Conservation (phyloP, 1,284 basidiomycete species). For the Puccinia coronata region DNA sequence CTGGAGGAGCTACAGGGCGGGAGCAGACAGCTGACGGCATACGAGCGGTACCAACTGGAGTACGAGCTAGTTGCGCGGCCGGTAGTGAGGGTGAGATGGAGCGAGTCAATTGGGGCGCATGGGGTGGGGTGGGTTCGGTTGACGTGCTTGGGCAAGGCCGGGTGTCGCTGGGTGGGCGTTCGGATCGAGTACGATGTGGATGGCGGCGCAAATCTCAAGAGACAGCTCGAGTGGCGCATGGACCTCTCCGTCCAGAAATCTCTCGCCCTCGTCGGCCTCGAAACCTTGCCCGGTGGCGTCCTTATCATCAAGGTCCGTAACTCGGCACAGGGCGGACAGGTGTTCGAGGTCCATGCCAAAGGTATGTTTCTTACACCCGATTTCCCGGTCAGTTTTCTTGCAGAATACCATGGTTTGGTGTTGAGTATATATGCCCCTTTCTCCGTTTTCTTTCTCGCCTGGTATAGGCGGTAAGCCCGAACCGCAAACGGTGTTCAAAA, state of each 20-base stretch:
- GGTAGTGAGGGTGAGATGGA: slow-evolving; percentile 1
- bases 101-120: background rate
- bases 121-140: slow-evolving; percentile 12
- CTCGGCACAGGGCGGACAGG: background rate
- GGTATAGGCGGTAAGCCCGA: slow-evolving; percentile 6
- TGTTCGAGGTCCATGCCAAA: slow-evolving; percentile 30
- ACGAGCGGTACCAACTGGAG: slow-evolving; percentile 30
- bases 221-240: slow-evolving; percentile 15
- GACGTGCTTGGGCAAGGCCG: slow-evolving; percentile 28
- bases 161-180: background rate
- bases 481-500: background rate
- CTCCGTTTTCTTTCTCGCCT: background rate
- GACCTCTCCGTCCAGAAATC: slow-evolving; percentile 23
- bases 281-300: background rate
- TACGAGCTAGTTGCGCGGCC: slow-evolving; percentile 28
- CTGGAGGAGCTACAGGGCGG: slow-evolving; percentile 2
- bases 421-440: background rate
- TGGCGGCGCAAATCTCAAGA: slow-evolving; percentile 10
- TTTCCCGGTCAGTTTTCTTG: too few species aligned
- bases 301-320: slow-evolving; percentile 27
- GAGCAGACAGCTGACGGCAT: background rate
- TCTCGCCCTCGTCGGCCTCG: slow-evolving; percentile 19
- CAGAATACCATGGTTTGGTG: background rate
- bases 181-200: slow-evolving; percentile 21
- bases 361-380: slow-evolving; percentile 17